phyloP scores from a whole-genome alignment of 2,329 filamentous ascomycete genomes.

The Diaporthe velutina region DNA sequence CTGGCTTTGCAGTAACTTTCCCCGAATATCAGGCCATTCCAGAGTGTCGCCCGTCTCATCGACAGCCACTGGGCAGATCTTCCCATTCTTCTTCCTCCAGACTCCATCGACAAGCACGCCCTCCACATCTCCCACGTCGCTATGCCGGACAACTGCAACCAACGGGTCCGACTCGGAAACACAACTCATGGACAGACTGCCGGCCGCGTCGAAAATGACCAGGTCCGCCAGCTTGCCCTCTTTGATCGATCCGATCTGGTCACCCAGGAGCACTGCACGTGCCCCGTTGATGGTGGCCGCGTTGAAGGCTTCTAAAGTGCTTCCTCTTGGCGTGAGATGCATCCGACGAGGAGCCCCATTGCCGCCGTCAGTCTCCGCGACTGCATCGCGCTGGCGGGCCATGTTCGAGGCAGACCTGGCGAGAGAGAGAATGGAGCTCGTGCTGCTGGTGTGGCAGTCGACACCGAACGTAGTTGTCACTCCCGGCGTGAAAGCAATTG shows the following conservation, averaged over 20 bases:
- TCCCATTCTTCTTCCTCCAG: not conserved
- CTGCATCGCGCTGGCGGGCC: conserved; percentile 5
- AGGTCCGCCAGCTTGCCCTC: conserved; percentile 15
- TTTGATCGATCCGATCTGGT: conserved; percentile 4
- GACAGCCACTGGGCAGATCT: not conserved
- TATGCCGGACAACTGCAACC: not conserved
- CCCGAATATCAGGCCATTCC: not conserved
- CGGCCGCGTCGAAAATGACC: conserved; percentile 14
- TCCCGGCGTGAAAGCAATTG: not conserved
- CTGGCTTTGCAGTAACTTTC: conserved; percentile 1
- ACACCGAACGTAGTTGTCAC: not conserved
- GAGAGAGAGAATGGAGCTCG: conserved; percentile 1
- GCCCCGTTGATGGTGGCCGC: conserved; percentile 18
- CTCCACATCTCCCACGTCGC: conserved; percentile 7
- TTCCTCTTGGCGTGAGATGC: not conserved
- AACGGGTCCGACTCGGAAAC: conserved; percentile 17
- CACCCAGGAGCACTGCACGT: not conserved
- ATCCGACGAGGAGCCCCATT: not conserved
- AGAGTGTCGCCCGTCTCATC: not conserved
- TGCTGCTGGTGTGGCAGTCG: conserved; percentile 13
- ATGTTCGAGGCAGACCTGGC: not conserved
- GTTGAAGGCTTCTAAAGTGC: conserved; percentile 7
- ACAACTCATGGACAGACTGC: conserved; percentile 5
- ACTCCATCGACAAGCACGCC: not conserved
- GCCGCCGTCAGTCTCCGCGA: not conserved